Conservation (phyloP, 345 rosid species). For the Physaria fendleri region DNA sequence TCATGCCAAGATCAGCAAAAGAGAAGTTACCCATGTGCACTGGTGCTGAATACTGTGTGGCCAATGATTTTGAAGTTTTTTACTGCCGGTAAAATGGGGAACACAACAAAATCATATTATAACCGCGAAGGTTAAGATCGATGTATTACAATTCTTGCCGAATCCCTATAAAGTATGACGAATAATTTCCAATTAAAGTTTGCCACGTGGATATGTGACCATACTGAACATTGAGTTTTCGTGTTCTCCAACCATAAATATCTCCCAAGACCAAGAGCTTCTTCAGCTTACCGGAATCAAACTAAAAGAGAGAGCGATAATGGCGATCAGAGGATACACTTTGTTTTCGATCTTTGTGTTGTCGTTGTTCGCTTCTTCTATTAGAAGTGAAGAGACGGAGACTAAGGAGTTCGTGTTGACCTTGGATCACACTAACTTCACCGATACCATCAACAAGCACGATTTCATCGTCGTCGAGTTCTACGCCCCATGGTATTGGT, state of each 20-base stretch:
- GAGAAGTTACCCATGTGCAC: not conserved
- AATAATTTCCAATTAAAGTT: constrained; percentile 1
- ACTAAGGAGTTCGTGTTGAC: constrained; percentile 71
- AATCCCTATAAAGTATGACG: constrained; percentile 20
- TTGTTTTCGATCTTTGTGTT: constrained; percentile 30
- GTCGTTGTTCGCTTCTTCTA: constrained; percentile 29
- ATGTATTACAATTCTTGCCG: not conserved
- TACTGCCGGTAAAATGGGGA: not conserved
- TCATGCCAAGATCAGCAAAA: not conserved
- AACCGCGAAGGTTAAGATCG: not conserved
- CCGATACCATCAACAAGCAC: constrained; percentile 59
- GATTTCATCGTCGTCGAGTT: constrained; percentile 86
- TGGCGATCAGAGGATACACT: constrained; percentile 42
- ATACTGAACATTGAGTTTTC: constrained; percentile 11
- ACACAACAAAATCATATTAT: not conserved
- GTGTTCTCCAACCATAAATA: constrained; percentile 5
- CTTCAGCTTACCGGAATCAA: too few relatives aligned
- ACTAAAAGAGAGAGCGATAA: constrained; percentile 10
- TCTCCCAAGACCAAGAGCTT: not conserved
- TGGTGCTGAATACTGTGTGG: not conserved
- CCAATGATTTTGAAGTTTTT: not conserved
- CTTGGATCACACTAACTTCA: constrained; percentile 72
- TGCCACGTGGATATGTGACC: constrained; percentile 31
- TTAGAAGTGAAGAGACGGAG: constrained; percentile 40
- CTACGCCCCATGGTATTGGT: constrained; percentile 73